A percentile compares a stretch with the other conserved stretches of the same genome.
phyloP scores from a whole-genome alignment of 2,329 filamentous ascomycete species.

The Ascochyta pisi region DNA sequence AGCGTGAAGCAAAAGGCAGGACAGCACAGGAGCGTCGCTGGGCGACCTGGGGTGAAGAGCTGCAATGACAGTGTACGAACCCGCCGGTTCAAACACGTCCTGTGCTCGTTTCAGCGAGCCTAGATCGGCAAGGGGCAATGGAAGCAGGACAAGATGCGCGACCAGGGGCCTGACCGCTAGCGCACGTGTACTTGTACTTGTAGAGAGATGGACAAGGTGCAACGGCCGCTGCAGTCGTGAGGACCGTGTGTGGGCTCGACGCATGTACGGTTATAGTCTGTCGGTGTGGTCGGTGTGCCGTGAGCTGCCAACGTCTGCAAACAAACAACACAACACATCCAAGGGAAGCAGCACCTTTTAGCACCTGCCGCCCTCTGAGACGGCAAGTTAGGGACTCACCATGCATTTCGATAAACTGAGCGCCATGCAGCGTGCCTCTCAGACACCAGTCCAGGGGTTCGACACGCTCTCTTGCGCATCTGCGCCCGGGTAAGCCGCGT shows the following conservation, averaged over 20 bases:
- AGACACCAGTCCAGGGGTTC: constrained; percentile 17
- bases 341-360: constrained; percentile 16
- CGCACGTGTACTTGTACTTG: background rate
- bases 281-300: background rate
- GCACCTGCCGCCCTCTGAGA: constrained; percentile 21
- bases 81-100: constrained; percentile 15
- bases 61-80: constrained; percentile 11
- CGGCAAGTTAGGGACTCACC: constrained; percentile 22
- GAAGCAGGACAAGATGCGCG: constrained; percentile 24
- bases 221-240: background rate
- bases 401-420: constrained; percentile 24
- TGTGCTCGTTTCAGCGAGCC: constrained; percentile 35
- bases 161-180: constrained; percentile 21
- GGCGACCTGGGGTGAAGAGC: constrained; percentile 8
- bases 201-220: background rate
- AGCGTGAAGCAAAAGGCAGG: background rate
- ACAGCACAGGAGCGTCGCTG: background rate
- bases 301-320: background rate
- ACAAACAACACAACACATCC: background rate
- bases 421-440: constrained; percentile 26
- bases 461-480: background rate
- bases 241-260: background rate
- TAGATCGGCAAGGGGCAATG: constrained; percentile 34
- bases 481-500: background rate
- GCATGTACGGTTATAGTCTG: background rate